These are phyloP conservation scores for Dipteronia dyeriana DNA, from an alignment of 345 rosid species.

Conservation along the genomic window DNA sequence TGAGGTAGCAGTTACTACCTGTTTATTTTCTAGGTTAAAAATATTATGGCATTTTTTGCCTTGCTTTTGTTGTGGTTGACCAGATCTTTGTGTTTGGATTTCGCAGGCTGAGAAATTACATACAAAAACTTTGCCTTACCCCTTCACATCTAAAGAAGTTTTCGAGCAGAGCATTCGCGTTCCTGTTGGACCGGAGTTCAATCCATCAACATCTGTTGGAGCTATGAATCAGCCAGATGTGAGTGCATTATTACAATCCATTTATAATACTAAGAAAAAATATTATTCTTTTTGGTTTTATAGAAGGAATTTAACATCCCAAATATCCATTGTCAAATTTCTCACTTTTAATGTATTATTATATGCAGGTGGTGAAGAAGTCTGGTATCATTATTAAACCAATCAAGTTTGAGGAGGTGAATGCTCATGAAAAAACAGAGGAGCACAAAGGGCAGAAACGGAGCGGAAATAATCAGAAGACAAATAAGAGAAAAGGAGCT, in stretches of 20 bases:
- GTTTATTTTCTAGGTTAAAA: not conserved
- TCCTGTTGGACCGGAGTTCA: conserved; percentile 91
- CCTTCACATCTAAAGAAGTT: conserved; percentile 74
- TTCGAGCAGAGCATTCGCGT: conserved; percentile 86
- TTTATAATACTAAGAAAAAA: not conserved
- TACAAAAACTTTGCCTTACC: conserved; percentile 72
- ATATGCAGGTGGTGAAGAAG: conserved; percentile 73
- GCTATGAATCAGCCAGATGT: conserved; percentile 84
- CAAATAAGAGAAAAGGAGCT: conserved; percentile 23
- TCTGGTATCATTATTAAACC: conserved; percentile 81
- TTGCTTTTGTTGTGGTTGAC: conserved; percentile 2
- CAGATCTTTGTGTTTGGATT: conserved; percentile 16
- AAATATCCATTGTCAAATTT: not conserved
- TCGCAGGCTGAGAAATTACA: conserved; percentile 80
- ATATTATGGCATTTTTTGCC: not conserved
- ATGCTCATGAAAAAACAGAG: conserved; percentile 54
- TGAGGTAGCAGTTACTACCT: not conserved
- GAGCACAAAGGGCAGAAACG: conserved; percentile 35
- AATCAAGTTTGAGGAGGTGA: conserved; percentile 65
- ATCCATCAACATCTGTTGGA: conserved; percentile 69
- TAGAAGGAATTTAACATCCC: not conserved
- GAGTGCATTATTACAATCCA: conserved; percentile 19
- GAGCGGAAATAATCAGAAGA: conserved; percentile 40
- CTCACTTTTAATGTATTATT: not conserved
- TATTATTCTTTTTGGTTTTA: not conserved